Conservation (phyloP, 305 asterid genomes). For the Coffea humblotiana region DNA sequence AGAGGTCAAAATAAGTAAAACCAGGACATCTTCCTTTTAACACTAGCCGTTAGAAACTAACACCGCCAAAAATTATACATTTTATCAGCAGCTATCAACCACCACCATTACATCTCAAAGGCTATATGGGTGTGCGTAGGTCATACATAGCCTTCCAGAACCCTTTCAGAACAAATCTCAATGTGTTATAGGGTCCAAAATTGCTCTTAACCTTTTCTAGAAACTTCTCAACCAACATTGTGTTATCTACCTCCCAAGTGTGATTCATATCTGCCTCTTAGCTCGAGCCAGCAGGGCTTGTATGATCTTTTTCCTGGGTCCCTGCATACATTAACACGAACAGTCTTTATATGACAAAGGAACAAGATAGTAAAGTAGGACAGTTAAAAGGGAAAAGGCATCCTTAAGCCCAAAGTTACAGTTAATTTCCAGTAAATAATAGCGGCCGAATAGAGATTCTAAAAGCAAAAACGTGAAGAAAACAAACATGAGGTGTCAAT, state of each 20-base stretch:
- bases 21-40: not conserved
- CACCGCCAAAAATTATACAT: not conserved
- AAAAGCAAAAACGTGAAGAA: not conserved
- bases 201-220: not conserved
- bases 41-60: not conserved
- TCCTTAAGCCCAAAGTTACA: not conserved
- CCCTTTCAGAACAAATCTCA: not conserved
- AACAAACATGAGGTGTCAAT: not conserved
- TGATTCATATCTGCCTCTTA: slow-evolving; percentile 44
- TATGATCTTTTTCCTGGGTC: slow-evolving; percentile 85
- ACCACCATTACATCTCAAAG: slow-evolving; percentile 2
- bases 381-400: not conserved
- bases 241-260: not conserved
- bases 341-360: not conserved
- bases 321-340: slow-evolving; percentile 44
- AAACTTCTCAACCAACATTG: not conserved
- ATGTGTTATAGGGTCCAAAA: slow-evolving; percentile 13
- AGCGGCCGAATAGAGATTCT: not conserved
- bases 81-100: slow-evolving; percentile 1
- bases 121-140: not conserved
- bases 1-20: not conserved
- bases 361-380: not conserved
- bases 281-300: slow-evolving; percentile 57
- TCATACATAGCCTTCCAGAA: slow-evolving; percentile 11
- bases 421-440: not conserved